Evolutionary conservation across 2,329 filamentous ascomycete genomes (phyloP).

Genomic region (Diplodia mutila): DNA sequence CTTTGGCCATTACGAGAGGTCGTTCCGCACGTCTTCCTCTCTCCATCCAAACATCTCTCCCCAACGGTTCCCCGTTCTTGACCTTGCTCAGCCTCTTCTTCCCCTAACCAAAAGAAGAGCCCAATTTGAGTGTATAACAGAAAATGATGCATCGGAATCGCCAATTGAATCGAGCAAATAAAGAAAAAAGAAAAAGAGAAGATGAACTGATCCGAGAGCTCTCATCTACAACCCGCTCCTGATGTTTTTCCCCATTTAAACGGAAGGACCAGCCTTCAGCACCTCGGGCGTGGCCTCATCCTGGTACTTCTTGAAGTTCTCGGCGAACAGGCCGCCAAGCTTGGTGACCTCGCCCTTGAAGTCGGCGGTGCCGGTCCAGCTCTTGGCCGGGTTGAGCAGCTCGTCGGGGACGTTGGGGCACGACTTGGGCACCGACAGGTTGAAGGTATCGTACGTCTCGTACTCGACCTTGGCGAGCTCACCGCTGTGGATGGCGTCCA

Average conservation of each 20-base stretch:
- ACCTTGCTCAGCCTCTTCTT: neutral
- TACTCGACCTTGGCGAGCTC: constrained; percentile 92
- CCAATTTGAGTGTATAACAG: neutral
- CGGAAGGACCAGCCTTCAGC: constrained; percentile 49
- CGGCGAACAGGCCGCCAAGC: constrained; percentile 84
- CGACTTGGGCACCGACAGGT: constrained; percentile 89
- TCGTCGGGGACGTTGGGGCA: constrained; percentile 89
- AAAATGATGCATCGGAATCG: neutral
- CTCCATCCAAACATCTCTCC: neutral
- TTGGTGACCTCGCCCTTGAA: constrained; percentile 90
- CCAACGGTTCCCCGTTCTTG: neutral
- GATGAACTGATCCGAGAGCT: neutral
- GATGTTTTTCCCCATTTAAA: constrained; percentile 10
- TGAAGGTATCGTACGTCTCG: constrained; percentile 96
- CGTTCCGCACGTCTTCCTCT: neutral
- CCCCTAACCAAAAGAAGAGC: neutral
- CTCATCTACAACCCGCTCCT: neutral
- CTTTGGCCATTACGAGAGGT: neutral
- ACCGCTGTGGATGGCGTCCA: constrained; percentile 96
- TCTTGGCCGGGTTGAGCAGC: constrained; percentile 90
- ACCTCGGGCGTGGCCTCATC: constrained; percentile 66
- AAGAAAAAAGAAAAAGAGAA: neutral
- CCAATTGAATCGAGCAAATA: neutral
- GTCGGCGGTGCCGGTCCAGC: constrained; percentile 82
- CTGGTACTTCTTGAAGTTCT: constrained; percentile 98